Conservation (phyloP, 1,284 basidiomycete genomes). For the Polyporus tsugae region DNA sequence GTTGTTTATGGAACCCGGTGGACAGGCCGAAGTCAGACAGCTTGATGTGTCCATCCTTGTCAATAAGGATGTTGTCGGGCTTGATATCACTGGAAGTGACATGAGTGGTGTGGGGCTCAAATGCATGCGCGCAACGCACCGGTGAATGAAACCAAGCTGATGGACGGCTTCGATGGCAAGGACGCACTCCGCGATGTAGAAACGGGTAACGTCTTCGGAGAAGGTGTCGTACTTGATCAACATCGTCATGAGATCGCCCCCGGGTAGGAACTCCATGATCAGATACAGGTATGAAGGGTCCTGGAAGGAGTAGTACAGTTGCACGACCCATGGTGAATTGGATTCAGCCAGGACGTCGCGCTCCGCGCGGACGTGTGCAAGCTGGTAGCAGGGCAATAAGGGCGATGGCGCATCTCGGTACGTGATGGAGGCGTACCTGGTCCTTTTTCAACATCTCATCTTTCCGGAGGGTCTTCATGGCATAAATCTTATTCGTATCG, state of each 20-base stretch:
- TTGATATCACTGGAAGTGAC: constrained; percentile 86
- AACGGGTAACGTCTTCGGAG: constrained; percentile 97
- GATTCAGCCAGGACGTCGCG: constrained; percentile 97
- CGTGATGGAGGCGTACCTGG: constrained; percentile 66
- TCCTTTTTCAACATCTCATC: constrained; percentile 99
- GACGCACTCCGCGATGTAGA: constrained; percentile 99
- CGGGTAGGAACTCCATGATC: constrained; percentile 99
- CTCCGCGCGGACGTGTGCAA: constrained; percentile 98
- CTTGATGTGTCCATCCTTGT: constrained; percentile 96
- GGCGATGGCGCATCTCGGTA: constrained; percentile 16
- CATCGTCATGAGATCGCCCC: constrained; percentile 99
- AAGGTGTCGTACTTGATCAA: constrained; percentile 99
- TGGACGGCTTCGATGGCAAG: constrained; percentile 98
- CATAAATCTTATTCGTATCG: constrained; percentile 98
- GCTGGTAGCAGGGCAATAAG: constrained; percentile 52
- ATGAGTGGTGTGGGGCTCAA: constrained; percentile 18
- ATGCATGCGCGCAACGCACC: constrained; percentile 57
- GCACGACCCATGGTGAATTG: constrained; percentile 98
- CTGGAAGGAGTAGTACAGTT: constrained; percentile 99
- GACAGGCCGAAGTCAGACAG: constrained; percentile 98
- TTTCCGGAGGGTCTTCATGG: constrained; percentile 99
- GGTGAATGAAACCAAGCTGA: constrained; percentile 98
- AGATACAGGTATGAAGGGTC: constrained; percentile 96
- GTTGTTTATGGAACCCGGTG: constrained; percentile 97
- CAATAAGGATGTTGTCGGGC: constrained; percentile 98